Percentiles rank a stretch among this genome's conserved stretches.
These are phyloP conservation scores for Aaosphaeria arxii DNA, from an alignment of 2,329 filamentous ascomycete genomes.

Conservation along the genomic window DNA sequence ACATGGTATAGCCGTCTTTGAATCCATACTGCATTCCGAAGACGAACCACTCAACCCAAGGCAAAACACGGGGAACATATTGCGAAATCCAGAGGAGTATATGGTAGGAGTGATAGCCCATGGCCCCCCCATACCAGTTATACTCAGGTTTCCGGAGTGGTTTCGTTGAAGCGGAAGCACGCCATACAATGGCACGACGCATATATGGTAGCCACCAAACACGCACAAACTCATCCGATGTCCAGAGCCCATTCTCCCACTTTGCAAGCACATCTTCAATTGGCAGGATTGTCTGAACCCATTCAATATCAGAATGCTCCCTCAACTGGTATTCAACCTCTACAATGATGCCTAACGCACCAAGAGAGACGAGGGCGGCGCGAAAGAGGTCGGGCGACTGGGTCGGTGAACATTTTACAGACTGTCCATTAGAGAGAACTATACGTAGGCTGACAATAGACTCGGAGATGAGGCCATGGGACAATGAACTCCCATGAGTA, in stretches of 20 bases:
- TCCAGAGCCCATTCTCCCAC: slow-evolving; percentile 79
- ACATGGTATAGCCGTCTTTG: slow-evolving; percentile 62
- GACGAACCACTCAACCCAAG: slow-evolving; percentile 92
- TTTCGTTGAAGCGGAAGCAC: slow-evolving; percentile 72
- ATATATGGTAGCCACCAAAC: slow-evolving; percentile 99
- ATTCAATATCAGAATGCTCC: slow-evolving; percentile 78
- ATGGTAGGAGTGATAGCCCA: slow-evolving; percentile 91
- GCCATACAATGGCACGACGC: slow-evolving; percentile 83
- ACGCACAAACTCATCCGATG: slow-evolving; percentile 78
- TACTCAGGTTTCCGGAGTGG: slow-evolving; percentile 57
- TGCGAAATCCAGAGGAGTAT: slow-evolving; percentile 80
- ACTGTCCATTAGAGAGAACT: slow-evolving; percentile 76
- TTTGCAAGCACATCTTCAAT: slow-evolving; percentile 65
- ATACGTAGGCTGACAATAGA: slow-evolving; percentile 72
- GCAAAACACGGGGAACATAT: slow-evolving; percentile 73
- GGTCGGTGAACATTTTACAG: slow-evolving; percentile 64
- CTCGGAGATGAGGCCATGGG: slow-evolving; percentile 81
- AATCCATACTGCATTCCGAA: slow-evolving; percentile 98
- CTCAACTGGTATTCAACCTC: slow-evolving; percentile 84
- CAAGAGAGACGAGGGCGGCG: slow-evolving; percentile 81
- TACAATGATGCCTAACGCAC: slow-evolving; percentile 84
- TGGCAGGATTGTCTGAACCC: slow-evolving; percentile 75
- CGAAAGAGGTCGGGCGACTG: slow-evolving; percentile 78
- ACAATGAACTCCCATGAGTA: slow-evolving; percentile 85
- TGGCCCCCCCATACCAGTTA: slow-evolving; percentile 75